phyloP scores from a whole-genome alignment of 2,329 filamentous ascomycete genomes.

The Davidsoniella virescens region DNA sequence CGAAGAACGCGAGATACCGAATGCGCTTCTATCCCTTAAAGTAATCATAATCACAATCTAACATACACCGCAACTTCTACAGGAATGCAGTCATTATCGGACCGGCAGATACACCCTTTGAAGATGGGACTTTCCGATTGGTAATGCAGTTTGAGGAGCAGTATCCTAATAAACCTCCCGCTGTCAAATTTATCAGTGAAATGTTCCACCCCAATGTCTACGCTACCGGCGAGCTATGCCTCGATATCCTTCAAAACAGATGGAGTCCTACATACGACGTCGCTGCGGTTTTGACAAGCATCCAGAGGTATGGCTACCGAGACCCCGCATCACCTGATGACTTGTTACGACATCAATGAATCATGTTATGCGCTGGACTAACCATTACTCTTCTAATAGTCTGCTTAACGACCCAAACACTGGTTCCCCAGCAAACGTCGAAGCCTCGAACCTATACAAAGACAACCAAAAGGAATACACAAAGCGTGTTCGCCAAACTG shows the following conservation, averaged over 20 bases:
- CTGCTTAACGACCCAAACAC: conserved; percentile 96
- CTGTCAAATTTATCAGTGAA: conserved; percentile 94
- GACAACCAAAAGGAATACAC: conserved; percentile 94
- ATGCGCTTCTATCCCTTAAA: too few species aligned
- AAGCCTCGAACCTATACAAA: conserved; percentile 95
- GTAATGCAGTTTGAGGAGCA: conserved; percentile 99
- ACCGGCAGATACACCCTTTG: conserved; percentile 89
- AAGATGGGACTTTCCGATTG: conserved; percentile 92
- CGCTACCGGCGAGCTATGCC: conserved; percentile 83
- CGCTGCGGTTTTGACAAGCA: conserved; percentile 88
- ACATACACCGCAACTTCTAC: conserved; percentile 9
- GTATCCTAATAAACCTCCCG: conserved; percentile 94
- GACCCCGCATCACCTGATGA: neutral
- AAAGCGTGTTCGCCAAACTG: conserved; percentile 87
- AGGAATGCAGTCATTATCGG: conserved; percentile 99
- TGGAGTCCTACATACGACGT: conserved; percentile 99
- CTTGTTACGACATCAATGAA: neutral
- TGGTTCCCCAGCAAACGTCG: conserved; percentile 93
- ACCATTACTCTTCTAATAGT: conserved; percentile 30
- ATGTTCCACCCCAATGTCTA: conserved; percentile 99
- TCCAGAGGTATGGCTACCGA: conserved; percentile 58
- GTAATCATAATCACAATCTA: too few species aligned
- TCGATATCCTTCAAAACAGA: conserved; percentile 93
- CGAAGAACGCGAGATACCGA: neutral
- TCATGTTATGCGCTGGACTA: neutral